phyloP scores from a whole-genome alignment of 306 rosid genomes.

The Acacia crassicarpa region DNA sequence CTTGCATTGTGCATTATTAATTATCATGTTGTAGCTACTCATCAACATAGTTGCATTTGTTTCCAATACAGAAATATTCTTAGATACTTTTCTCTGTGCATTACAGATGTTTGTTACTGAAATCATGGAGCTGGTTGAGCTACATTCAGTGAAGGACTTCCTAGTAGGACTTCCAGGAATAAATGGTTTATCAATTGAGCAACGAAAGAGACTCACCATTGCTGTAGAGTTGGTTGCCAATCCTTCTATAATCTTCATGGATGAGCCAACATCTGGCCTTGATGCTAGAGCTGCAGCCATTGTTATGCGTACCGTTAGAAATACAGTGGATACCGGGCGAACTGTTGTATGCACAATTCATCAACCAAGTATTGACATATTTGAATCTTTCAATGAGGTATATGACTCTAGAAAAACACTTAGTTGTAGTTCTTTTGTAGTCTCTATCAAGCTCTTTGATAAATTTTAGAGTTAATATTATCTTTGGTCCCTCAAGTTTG shows the following conservation, averaged over 20 bases:
- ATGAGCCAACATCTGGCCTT: slow-evolving; percentile 64
- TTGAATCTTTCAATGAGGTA: slow-evolving; percentile 63
- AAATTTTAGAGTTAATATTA: neutral
- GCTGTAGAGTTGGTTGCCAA: slow-evolving; percentile 60
- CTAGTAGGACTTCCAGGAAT: slow-evolving; percentile 60
- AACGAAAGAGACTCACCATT: slow-evolving; percentile 60
- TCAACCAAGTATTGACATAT: slow-evolving; percentile 65
- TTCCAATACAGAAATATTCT: neutral
- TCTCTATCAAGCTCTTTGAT: neutral
- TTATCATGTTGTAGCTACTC: neutral
- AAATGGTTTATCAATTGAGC: slow-evolving; percentile 52
- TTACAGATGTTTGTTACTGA: slow-evolving; percentile 53
- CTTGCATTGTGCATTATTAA: neutral
- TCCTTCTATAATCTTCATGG: slow-evolving; percentile 65
- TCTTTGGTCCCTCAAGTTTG: no score
- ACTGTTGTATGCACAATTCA: slow-evolving; percentile 66
- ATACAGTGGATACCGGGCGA: slow-evolving; percentile 54
- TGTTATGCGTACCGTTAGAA: slow-evolving; percentile 59
- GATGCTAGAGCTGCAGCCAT: slow-evolving; percentile 63
- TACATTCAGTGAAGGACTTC: slow-evolving; percentile 45
- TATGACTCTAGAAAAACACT: neutral
- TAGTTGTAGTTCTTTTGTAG: neutral
- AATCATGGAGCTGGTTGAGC: slow-evolving; percentile 56
- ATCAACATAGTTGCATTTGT: neutral
- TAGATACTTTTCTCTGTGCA: neutral